Conservation (phyloP, 495 filamentous ascomycete genomes). For the Tuber aestivum region DNA sequence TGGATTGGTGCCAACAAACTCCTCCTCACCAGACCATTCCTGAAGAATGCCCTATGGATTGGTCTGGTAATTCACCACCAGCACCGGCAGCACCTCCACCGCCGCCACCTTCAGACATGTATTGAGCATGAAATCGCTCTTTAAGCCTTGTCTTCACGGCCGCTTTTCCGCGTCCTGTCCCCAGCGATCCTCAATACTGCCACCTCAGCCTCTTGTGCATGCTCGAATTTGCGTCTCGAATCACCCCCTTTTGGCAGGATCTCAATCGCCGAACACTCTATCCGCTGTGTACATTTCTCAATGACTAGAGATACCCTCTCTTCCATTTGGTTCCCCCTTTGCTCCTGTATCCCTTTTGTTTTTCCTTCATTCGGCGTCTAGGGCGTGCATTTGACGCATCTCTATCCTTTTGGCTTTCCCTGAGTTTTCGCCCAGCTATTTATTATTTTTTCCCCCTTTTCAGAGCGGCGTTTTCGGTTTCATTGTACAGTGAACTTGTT, state of each 20-base stretch:
- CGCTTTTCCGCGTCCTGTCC: neutral
- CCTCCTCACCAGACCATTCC: neutral
- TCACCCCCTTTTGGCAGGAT: neutral
- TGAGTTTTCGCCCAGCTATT: neutral
- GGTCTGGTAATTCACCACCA: neutral
- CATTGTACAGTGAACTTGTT: neutral
- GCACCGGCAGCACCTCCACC: neutral
- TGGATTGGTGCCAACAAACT: conserved; percentile 1
- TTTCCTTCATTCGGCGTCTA: neutral
- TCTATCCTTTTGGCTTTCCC: neutral
- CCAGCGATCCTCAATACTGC: neutral
- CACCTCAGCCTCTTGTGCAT: neutral
- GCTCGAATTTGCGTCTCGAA: neutral
- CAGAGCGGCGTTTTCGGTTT: neutral
- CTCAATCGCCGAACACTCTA: neutral
- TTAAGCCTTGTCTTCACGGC: neutral
- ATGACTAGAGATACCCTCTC: neutral
- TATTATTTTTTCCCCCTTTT: neutral
- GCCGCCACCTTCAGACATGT: neutral
- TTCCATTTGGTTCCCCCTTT: neutral
- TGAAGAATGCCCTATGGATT: neutral
- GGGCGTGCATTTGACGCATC: neutral
- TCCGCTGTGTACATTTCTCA: neutral
- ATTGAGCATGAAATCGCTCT: neutral
- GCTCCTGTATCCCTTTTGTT: neutral